These are phyloP conservation scores for Pichia cephalocereana DNA, from an alignment of 805 yeast species.

Conservation along the genomic window DNA sequence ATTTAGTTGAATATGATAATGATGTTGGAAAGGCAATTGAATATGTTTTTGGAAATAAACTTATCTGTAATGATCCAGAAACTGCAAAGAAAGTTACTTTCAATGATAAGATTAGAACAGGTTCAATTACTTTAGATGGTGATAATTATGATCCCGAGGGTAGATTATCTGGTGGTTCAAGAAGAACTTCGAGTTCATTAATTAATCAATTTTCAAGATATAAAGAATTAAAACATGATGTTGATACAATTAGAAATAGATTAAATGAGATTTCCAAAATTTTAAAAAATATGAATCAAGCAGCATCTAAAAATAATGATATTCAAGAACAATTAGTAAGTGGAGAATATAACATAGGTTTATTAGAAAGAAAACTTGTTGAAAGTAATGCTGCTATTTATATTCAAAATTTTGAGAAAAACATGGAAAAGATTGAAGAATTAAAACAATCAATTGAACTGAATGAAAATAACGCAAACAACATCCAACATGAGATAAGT, in stretches of 20 bases:
- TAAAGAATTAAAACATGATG: conserved; percentile 32
- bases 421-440: conserved; percentile 25
- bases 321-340: conserved; percentile 52
- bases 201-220: conserved; percentile 59
- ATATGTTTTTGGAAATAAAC: conserved; percentile 82
- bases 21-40: conserved; percentile 79
- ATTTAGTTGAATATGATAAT: conserved; percentile 63
- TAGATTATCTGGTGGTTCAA: conserved; percentile 90
- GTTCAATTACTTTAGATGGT: conserved; percentile 86
- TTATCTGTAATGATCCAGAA: conserved; percentile 79
- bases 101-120: conserved; percentile 67
- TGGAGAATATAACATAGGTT: conserved; percentile 48
- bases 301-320: conserved; percentile 41
- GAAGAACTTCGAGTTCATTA: conserved; percentile 48
- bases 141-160: conserved; percentile 96
- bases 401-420: conserved; percentile 29
- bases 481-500: conserved; percentile 36
- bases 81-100: conserved; percentile 87
- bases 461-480: conserved; percentile 31
- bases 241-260: conserved; percentile 31
- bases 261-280: conserved; percentile 32
- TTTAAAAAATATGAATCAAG: conserved; percentile 32
- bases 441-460: conserved; percentile 37
- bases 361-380: conserved; percentile 45
- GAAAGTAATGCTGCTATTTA: conserved; percentile 48